Evolutionary conservation across 768 basidiomycete species (phyloP).

Genomic region (Boletus tylopilopsis): DNA sequence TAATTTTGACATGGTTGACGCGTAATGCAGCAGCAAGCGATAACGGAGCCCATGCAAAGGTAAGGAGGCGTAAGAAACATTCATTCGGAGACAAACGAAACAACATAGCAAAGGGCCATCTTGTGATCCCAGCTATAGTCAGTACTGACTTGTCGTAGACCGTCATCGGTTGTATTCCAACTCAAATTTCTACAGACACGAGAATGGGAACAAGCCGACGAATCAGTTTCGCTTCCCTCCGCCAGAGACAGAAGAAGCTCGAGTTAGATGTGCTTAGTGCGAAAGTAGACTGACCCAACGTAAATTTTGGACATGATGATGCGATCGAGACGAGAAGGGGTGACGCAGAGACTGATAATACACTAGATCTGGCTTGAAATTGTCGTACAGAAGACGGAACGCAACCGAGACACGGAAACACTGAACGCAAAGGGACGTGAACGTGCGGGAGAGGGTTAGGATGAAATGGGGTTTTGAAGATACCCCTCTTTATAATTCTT

Average conservation of each 20-base stretch:
- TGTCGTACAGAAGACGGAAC: conserved; percentile 50
- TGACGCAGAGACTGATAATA: conserved; percentile 38
- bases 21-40: conserved; percentile 15
- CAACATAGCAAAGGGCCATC: conserved; percentile 41
- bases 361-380: conserved; percentile 46
- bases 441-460: conserved; percentile 44
- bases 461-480: conserved; percentile 28
- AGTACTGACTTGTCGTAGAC: conserved; percentile 80
- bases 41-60: conserved; percentile 26
- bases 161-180: conserved; percentile 95
- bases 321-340: conserved; percentile 13
- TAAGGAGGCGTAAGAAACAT: conserved; percentile 29
- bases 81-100: conserved; percentile 34
- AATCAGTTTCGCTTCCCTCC: conserved; percentile 55
- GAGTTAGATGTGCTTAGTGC: conserved; percentile 42
- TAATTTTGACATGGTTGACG: conserved; percentile 34
- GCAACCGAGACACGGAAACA: conserved; percentile 55
- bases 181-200: conserved; percentile 80
- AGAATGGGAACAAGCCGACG: conserved; percentile 36
- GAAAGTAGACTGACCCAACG: conserved; percentile 86
- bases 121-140: conserved; percentile 34
- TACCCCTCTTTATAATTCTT: conserved; percentile 41
- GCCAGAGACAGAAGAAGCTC: conserved; percentile 43
- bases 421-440: conserved; percentile 44
- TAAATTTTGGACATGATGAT: conserved; percentile 78